Evolutionary conservation across 2,329 filamentous ascomycete genomes (phyloP), one percentile per base, ranked within the genome.

Genomic region (Nigrospora sphaerica): DNA sequence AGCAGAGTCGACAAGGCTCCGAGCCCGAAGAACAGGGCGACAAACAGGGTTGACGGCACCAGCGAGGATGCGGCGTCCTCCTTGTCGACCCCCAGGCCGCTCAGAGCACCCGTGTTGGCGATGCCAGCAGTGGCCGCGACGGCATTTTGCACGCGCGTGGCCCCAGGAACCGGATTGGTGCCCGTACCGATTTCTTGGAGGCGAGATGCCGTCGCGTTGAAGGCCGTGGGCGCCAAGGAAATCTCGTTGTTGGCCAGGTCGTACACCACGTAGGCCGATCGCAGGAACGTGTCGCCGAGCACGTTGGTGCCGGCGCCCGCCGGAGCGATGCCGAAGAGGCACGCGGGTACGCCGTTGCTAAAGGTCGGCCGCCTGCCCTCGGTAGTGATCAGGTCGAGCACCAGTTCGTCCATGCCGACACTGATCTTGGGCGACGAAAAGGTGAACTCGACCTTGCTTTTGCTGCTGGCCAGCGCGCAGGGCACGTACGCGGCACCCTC

Each of bases 251-350:
- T 87, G 28, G 72, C 78, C 18, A 88, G 70, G 60, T 89, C 85
- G 60, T 86, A 89, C 12, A 90, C 85, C 13, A 88, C 76, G 54
- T 90, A 90, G 0, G 85, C 85, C 33, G 81, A 85, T 41, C 86
- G 74, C 46, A 90, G 69, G 62, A 90, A 90, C 0, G 85, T 86
- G 59, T 89, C 86, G 14, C 86, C 86, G 28, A 90, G 68, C 2
- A 88, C 78, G 38, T 75, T 73, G n/a, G 75, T 75, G 31, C 73
- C 70, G 1, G 62, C 53, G 3, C 72, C 73, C 2, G 81, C 73
- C 1, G 82, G 80, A 3, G 77, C 72, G 51, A 89, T 76, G 46
- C 84, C 85, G 56, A 88, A 86, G 33, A 83, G 69, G 53, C 85
- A 89, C 10, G 80, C 77, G 1, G 68, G 55, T 11, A 66, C 66